Conservation (phyloP, 2,329 filamentous ascomycete species). For the Neofusicoccum umdonicola region DNA sequence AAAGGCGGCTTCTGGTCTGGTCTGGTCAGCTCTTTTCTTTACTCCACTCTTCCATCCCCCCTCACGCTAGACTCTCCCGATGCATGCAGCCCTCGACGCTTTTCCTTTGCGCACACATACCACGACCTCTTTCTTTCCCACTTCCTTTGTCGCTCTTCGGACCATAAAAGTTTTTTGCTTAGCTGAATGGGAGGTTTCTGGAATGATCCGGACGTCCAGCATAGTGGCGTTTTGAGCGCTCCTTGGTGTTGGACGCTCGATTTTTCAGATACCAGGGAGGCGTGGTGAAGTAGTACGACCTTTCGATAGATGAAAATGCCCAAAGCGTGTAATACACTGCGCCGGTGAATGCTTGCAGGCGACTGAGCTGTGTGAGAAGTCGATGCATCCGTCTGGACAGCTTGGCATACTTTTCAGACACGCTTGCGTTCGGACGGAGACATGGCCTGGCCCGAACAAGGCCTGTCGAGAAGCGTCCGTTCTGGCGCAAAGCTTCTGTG, state of each 20-base stretch:
- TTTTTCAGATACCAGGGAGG: background rate
- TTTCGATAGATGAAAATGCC: conserved; percentile 13
- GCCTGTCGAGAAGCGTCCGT: too few relatives aligned
- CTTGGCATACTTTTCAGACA: too few relatives aligned
- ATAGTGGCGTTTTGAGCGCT: background rate
- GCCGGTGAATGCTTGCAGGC: background rate
- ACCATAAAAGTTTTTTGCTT: conserved; percentile 11
- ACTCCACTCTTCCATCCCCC: background rate
- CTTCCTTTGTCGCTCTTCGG: conserved; percentile 5
- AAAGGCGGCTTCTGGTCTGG: background rate
- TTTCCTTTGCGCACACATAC: conserved; percentile 10
- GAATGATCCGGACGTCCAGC: background rate
- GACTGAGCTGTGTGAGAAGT: background rate
- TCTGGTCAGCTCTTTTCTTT: background rate
- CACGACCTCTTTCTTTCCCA: background rate
- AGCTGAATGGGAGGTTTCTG: conserved; percentile 13
- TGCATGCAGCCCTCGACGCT: conserved; percentile 1
- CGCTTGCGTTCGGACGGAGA: too few relatives aligned
- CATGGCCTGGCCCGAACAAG: too few relatives aligned
- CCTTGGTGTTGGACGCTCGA: conserved; percentile 6
- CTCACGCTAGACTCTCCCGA: conserved; percentile 1
- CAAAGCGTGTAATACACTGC: conserved; percentile 3
- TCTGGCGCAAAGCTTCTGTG: too few relatives aligned
- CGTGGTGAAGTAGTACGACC: conserved; percentile 1
- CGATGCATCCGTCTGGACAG: too few relatives aligned